These are phyloP conservation scores for Lentinula sp. DNA, from an alignment of 768 basidiomycete genomes.

Conservation along the genomic window DNA sequence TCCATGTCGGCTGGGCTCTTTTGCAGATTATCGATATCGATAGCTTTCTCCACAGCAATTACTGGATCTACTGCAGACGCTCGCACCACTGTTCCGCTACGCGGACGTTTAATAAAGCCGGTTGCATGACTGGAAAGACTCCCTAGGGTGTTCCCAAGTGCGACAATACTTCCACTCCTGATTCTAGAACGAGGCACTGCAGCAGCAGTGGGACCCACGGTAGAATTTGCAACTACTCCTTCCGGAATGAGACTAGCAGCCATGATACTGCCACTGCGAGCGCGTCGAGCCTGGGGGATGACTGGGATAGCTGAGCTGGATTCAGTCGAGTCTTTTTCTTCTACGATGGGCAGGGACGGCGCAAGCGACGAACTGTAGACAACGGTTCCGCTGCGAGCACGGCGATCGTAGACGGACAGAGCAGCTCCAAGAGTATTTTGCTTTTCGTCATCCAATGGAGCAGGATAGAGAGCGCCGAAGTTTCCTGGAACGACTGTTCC, in stretches of 20 bases:
- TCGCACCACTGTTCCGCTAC: conserved; percentile 1
- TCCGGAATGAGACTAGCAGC: background rate
- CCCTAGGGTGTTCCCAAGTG: background rate
- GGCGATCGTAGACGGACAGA: background rate
- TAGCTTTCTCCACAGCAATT: background rate
- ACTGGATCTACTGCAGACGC: background rate
- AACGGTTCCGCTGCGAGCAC: background rate
- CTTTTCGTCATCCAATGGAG: background rate
- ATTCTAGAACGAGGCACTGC: background rate
- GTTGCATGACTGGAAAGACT: background rate
- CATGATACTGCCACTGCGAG: conserved; percentile 2
- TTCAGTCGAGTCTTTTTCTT: background rate
- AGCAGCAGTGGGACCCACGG: background rate
- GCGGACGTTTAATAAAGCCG: background rate
- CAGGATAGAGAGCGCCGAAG: background rate
- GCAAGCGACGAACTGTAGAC: background rate
- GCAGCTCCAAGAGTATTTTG: background rate
- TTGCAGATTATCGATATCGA: background rate
- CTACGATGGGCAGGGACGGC: conserved; percentile 1
- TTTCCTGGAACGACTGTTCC: conserved; percentile 32
- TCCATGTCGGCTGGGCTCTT: background rate
- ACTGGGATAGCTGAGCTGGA: background rate
- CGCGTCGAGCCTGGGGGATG: background rate
- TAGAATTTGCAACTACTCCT: background rate
- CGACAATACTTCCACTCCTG: conserved; percentile 5